Evolutionary conservation across 768 basidiomycete species (phyloP).

Genomic region (Kwoniella sp.): DNA sequence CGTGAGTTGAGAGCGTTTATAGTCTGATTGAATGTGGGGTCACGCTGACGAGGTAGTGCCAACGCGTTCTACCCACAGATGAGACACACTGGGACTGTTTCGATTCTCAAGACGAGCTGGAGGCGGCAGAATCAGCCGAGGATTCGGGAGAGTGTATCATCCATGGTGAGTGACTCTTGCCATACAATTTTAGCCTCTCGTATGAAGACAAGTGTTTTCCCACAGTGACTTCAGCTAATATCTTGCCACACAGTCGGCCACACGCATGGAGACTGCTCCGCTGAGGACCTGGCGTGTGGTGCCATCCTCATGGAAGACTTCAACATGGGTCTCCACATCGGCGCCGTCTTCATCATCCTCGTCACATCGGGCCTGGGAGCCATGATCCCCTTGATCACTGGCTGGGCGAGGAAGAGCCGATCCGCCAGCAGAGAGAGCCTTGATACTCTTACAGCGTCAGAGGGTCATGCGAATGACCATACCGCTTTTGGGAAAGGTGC

Average conservation of each 20-base stretch:
- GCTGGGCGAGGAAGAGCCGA: constrained; percentile 19
- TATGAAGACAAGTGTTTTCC: constrained; percentile 7
- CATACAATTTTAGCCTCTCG: background rate
- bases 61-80: constrained; percentile 12
- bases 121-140: constrained; percentile 14
- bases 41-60: background rate
- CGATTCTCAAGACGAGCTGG: constrained; percentile 27
- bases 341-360: constrained; percentile 47
- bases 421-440: constrained; percentile 3
- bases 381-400: constrained; percentile 43
- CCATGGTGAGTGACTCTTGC: constrained; percentile 29
- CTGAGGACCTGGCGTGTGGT: constrained; percentile 41
- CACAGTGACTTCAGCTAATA: constrained; percentile 13
- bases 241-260: constrained; percentile 24
- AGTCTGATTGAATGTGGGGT: too few species aligned
- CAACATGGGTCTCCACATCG: constrained; percentile 47
- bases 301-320: constrained; percentile 35
- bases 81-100: constrained; percentile 48
- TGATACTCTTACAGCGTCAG: background rate
- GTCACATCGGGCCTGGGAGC: constrained; percentile 44
- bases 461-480: constrained; percentile 11
- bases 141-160: constrained; percentile 39
- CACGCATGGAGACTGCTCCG: constrained; percentile 49
- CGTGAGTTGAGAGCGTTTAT: constrained; percentile 41
- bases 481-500: constrained; percentile 27